phyloP scores from a whole-genome alignment of 192 early-diverging fungal genomes.

The Coemansia sp. region DNA sequence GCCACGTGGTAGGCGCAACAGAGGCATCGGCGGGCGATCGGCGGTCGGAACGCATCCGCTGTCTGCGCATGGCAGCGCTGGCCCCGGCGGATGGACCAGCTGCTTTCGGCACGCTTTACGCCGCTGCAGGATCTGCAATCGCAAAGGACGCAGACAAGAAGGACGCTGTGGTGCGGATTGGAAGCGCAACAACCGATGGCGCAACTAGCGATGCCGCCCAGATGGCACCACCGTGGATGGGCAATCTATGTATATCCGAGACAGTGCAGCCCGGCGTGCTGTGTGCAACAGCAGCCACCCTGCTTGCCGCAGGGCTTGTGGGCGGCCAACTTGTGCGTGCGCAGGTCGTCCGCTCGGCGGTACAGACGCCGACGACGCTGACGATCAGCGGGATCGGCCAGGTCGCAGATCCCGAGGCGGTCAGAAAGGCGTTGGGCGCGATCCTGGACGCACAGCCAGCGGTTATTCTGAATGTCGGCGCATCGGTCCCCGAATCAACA shows the following conservation, averaged over 20 bases:
- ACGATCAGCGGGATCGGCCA: constrained; percentile 1
- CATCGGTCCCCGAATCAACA: constrained; percentile 4
- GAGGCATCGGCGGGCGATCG: constrained; percentile 6
- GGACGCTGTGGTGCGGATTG: background rate
- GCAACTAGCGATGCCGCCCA: background rate
- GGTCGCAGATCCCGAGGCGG: background rate
- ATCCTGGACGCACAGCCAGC: background rate
- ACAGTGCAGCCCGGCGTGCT: constrained; percentile 45
- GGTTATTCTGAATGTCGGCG: constrained; percentile 15
- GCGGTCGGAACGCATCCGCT: background rate
- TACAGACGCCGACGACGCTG: background rate
- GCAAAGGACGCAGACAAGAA: constrained; percentile 26
- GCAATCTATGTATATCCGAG: constrained; percentile 13
- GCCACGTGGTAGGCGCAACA: constrained; percentile 19
- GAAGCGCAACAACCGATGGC: background rate
- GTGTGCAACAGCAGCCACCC: constrained; percentile 10
- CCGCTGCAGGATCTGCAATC: constrained; percentile 21
- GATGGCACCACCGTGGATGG: constrained; percentile 7
- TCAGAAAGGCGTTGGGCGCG: background rate
- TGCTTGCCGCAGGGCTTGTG: constrained; percentile 8
- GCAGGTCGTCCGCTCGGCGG: constrained; percentile 1
- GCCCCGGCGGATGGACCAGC: constrained; percentile 22
- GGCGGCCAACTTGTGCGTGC: constrained; percentile 39
- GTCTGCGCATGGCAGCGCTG: constrained; percentile 28
- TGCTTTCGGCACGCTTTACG: constrained; percentile 33